These are phyloP conservation scores for Murraya paniculata DNA, from an alignment of 345 rosid species.

Conservation along the genomic window DNA sequence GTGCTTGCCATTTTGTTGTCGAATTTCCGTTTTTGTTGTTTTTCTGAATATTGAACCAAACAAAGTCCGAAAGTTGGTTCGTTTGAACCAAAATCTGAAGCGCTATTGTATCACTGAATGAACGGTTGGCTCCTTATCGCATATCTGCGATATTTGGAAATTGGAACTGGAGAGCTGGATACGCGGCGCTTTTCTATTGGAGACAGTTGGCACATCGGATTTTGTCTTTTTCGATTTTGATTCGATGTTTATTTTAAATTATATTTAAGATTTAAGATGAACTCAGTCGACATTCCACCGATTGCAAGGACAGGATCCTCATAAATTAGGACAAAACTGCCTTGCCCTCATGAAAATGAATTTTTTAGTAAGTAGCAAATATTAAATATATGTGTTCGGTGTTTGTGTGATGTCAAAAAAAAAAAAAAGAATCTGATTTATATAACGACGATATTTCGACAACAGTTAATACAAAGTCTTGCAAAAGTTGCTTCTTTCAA, in stretches of 20 bases:
- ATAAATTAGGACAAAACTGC: no score
- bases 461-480: no score
- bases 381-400: no score
- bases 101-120: conserved; percentile 12
- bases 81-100: not conserved
- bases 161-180: not conserved
- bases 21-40: not conserved
- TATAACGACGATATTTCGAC: no score
- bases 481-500: not conserved
- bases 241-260: not conserved
- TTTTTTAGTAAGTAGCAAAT: no score
- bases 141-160: not conserved
- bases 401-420: no score
- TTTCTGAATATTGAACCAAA: not conserved
- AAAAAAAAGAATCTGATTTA: no score
- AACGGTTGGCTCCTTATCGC: conserved; percentile 32
- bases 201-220: not conserved
- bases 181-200: not conserved
- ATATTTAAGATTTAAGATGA: not conserved
- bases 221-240: not conserved
- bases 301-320: no score
- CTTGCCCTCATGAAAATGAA: no score
- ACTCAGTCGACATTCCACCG: not conserved
- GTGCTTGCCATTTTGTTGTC: conserved; percentile 50
- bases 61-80: not conserved